Percentiles rank a stretch among this genome's conserved stretches.
These are phyloP conservation scores for Neckera pumila DNA, from an alignment of 225 moss, liverwort and hornwort species.

Conservation along the genomic window DNA sequence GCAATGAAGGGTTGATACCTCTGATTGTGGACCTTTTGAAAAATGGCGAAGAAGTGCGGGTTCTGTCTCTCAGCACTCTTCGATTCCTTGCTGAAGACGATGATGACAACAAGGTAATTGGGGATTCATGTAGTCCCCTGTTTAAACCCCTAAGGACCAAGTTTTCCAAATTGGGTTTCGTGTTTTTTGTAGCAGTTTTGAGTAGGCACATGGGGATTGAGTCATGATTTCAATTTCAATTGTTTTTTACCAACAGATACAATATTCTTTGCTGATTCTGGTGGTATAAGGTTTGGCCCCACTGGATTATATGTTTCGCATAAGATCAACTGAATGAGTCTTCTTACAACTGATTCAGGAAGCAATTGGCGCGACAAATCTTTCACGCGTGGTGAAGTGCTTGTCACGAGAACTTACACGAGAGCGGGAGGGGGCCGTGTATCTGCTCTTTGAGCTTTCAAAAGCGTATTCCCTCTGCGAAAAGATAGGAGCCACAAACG, in stretches of 20 bases:
- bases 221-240: neutral
- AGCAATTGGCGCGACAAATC: slow-evolving; percentile 44
- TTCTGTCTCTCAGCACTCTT: slow-evolving; percentile 29
- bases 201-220: neutral
- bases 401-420: slow-evolving; percentile 38
- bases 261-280: neutral
- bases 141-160: neutral
- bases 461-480: slow-evolving; percentile 35
- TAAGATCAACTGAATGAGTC: neutral
- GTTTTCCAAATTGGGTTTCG: no score
- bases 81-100: slow-evolving; percentile 50
- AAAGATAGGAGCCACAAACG: slow-evolving; percentile 54
- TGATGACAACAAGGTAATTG: slow-evolving; percentile 37
- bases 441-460: slow-evolving; percentile 51
- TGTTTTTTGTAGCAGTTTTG: neutral
- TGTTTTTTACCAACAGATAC: neutral
- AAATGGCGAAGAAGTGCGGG: slow-evolving; percentile 38
- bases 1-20: slow-evolving; percentile 38
- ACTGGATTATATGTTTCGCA: neutral
- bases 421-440: slow-evolving; percentile 55
- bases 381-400: slow-evolving; percentile 56
- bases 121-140: neutral
- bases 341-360: slow-evolving; percentile 23
- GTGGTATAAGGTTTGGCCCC: neutral
- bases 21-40: slow-evolving; percentile 45